These are phyloP conservation scores for Eucalyptus virginea DNA, from an alignment of 345 rosid species.

Conservation along the genomic window DNA sequence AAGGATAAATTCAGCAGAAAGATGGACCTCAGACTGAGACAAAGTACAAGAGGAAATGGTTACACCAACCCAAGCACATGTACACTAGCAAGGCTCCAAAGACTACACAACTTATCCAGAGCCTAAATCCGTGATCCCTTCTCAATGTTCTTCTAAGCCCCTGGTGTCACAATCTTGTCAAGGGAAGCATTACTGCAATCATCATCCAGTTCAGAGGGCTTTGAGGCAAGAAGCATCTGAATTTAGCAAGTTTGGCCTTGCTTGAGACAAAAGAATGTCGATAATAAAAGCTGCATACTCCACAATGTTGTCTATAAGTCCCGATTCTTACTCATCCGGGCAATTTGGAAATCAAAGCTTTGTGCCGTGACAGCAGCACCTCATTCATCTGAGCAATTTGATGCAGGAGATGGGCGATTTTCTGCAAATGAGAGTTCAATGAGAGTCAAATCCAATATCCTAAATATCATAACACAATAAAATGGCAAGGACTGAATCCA, in stretches of 20 bases:
- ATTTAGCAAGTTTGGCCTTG: not conserved
- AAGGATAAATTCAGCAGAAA: not conserved
- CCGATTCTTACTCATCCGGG: not conserved
- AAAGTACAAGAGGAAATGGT: not conserved
- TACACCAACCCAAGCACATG: not conserved
- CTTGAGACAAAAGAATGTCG: not conserved
- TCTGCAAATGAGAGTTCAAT: not conserved
- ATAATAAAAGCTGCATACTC: not conserved
- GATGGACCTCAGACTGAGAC: not conserved
- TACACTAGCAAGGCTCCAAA: not conserved
- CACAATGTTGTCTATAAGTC: not conserved
- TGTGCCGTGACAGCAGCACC: not conserved
- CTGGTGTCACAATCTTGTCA: not conserved
- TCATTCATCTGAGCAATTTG: slow-evolving; percentile 8
- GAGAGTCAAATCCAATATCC: not conserved
- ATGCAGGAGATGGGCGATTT: slow-evolving; percentile 1
- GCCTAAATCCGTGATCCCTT: not conserved
- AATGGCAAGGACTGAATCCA: not conserved
- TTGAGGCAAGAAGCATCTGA: not conserved
- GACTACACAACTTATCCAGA: not conserved
- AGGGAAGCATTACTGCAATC: not conserved
- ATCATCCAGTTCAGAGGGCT: not conserved
- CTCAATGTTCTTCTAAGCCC: not conserved
- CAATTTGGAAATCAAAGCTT: not conserved
- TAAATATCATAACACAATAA: not conserved